Evolutionary conservation across 352 stramenopile genomes (phyloP).

Genomic region (Globisporangium okanoganense): DNA sequence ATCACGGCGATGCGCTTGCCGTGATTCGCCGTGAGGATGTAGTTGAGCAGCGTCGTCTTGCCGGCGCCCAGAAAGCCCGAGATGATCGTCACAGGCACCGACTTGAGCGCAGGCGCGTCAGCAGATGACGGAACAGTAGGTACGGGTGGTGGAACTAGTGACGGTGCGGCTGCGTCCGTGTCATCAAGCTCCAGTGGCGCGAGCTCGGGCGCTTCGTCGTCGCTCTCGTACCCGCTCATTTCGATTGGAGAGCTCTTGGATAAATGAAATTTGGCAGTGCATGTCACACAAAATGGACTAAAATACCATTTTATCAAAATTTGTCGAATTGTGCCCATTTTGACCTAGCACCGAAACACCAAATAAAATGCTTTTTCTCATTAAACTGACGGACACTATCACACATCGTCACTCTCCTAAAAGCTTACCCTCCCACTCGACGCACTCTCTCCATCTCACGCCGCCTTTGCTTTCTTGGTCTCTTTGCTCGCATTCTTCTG

Average conservation of each 20-base stretch:
- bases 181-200: neutral
- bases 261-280: too few relatives aligned
- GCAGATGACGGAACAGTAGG: neutral
- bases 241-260: neutral
- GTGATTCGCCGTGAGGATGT: slow-evolving; percentile 92
- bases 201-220: slow-evolving; percentile 3
- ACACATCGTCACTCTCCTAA: neutral
- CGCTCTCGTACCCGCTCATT: neutral
- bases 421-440: neutral
- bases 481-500: neutral
- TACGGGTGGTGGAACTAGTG: neutral
- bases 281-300: too few relatives aligned
- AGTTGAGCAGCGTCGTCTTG: slow-evolving; percentile 98
- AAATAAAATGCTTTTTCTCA: too few relatives aligned
- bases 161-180: neutral
- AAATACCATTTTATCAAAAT: too few relatives aligned
- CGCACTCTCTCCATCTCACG: neutral
- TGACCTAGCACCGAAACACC: too few relatives aligned
- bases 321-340: too few relatives aligned
- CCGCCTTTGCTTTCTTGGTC: neutral
- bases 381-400: too few relatives aligned
- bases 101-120: neutral
- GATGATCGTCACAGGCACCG: slow-evolving; percentile 92
- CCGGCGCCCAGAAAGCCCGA: slow-evolving; percentile 95
- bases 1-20: slow-evolving; percentile 96